Evolutionary conservation across 306 rosid species (phyloP).

Genomic region (Hylodesmum podocarpum): DNA sequence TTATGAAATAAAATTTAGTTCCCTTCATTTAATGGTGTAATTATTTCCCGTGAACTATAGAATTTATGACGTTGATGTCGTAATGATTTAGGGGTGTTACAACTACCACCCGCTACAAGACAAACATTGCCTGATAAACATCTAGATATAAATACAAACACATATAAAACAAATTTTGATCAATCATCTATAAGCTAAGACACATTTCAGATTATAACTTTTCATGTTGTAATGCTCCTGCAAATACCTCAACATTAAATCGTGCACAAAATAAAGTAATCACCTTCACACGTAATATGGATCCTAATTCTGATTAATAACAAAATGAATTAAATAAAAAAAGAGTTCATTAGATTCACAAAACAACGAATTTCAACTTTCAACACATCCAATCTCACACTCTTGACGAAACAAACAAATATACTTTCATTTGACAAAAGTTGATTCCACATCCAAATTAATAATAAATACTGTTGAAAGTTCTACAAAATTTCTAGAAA

Average conservation of each 20-base stretch:
- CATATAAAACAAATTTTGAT: not conserved
- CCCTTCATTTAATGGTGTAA: no score
- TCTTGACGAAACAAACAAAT: slow-evolving; percentile 3
- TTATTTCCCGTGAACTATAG: no score
- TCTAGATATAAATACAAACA: not conserved
- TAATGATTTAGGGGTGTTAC: no score
- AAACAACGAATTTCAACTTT: not conserved
- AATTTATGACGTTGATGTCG: no score
- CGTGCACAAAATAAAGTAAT: not conserved
- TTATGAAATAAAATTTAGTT: no score
- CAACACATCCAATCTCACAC: not conserved
- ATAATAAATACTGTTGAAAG: not conserved
- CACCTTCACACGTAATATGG: not conserved
- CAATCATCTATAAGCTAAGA: slow-evolving; percentile 1
- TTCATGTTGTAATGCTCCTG: not conserved
- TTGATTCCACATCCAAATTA: not conserved
- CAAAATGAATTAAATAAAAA: not conserved
- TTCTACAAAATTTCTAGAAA: no score
- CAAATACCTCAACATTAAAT: not conserved
- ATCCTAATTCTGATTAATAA: no score
- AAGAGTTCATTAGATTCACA: not conserved
- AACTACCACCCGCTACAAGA: not conserved
- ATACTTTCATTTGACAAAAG: not conserved
- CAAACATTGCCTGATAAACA: not conserved
- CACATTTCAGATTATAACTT: slow-evolving; percentile 1